Evolutionary conservation across 306 rosid species (phyloP).

Genomic region (Gastrolobium villosum): DNA sequence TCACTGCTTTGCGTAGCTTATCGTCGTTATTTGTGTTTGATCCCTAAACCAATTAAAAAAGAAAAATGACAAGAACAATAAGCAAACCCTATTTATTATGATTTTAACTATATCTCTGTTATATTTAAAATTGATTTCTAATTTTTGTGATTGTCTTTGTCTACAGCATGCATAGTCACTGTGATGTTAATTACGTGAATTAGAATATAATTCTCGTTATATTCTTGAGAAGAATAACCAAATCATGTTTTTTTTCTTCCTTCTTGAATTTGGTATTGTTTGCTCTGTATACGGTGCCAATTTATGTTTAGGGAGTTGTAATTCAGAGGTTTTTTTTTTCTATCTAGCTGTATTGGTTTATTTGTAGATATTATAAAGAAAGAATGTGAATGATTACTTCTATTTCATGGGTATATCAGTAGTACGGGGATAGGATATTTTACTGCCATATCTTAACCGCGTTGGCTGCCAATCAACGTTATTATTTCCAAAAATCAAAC

Average conservation of each 20-base stretch:
- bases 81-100: background rate
- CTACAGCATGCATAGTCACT: background rate
- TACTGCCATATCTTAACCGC: no score
- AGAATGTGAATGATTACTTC: conserved; percentile 7
- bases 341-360: background rate
- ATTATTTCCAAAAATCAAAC: no score
- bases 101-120: background rate
- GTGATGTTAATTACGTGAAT: background rate
- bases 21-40: background rate
- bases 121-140: background rate
- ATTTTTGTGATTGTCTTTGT: conserved; percentile 1
- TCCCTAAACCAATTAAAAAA: background rate
- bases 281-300: conserved; percentile 2
- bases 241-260: background rate
- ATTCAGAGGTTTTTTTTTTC: background rate
- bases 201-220: background rate
- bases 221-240: background rate
- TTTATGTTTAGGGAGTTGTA: background rate
- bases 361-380: background rate
- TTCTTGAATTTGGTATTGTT: background rate
- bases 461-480: no score
- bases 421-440: no score
- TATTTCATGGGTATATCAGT: background rate
- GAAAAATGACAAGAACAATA: background rate
- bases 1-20: conserved; percentile 15